Evolutionary conservation across 2,329 filamentous ascomycete species (phyloP).

Genomic region (Macrophomina tecta): DNA sequence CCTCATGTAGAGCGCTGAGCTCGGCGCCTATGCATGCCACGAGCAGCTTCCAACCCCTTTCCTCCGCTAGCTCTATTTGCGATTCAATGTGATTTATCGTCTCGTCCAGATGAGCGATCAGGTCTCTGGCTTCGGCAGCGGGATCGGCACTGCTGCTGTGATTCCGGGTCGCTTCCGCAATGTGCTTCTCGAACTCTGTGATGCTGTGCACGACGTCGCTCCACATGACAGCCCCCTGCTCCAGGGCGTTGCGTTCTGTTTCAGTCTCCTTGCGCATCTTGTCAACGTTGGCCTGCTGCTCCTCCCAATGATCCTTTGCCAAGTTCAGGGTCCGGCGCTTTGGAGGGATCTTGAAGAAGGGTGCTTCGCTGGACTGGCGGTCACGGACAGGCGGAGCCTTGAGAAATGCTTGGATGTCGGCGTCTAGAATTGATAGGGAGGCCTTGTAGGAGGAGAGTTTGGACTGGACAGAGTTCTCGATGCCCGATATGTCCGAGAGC

Average conservation of each 20-base stretch:
- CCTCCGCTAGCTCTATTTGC: conserved; percentile 62
- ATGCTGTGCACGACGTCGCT: conserved; percentile 65
- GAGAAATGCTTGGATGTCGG: conserved; percentile 66
- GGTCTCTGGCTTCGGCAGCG: conserved; percentile 34
- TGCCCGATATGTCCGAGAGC: conserved; percentile 11
- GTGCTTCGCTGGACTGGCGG: conserved; percentile 33
- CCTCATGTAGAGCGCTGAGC: conserved; percentile 69
- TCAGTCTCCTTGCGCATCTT: conserved; percentile 63
- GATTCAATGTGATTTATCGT: conserved; percentile 63
- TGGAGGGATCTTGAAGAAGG: conserved; percentile 47
- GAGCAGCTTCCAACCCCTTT: conserved; percentile 73
- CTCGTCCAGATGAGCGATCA: conserved; percentile 62
- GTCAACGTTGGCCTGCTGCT: conserved; percentile 64
- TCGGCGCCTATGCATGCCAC: conserved; percentile 79
- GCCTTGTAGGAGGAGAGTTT: conserved; percentile 26
- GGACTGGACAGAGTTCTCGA: conserved; percentile 27
- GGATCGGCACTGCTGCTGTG: conserved; percentile 36
- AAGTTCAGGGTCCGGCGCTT: conserved; percentile 72
- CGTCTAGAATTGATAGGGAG: conserved; percentile 66
- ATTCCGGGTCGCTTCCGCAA: conserved; percentile 61
- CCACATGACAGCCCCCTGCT: conserved; percentile 73
- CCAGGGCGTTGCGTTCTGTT: conserved; percentile 68
- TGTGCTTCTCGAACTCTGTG: conserved; percentile 67
- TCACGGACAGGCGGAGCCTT: conserved; percentile 58
- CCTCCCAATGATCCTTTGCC: conserved; percentile 74